Evolutionary conservation across 164 flowering plant species (phyloP).

Genomic region (Kalanchoe fedtschenkoi): DNA sequence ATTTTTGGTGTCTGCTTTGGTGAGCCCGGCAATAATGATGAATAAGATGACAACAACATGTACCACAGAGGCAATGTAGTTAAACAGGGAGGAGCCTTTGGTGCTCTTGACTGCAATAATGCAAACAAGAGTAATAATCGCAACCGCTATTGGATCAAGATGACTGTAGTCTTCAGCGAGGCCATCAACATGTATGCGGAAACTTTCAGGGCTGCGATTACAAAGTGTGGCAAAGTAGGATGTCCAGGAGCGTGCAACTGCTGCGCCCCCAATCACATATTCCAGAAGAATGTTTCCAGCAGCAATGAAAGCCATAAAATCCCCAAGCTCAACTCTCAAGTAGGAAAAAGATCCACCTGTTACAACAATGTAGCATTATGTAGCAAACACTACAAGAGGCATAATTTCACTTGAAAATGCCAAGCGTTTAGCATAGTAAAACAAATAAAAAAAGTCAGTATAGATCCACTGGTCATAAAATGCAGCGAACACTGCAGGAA

Average conservation of each 20-base stretch:
- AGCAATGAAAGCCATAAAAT: slow-evolving; percentile 54
- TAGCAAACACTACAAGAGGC: too few species aligned
- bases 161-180: slow-evolving; percentile 32
- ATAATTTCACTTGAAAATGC: too few species aligned
- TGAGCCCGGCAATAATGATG: slow-evolving; percentile 45
- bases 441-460: too few species aligned
- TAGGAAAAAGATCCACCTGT: slow-evolving; percentile 72
- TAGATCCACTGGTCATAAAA: too few species aligned
- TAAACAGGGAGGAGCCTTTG: slow-evolving; percentile 30
- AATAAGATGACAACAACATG: slow-evolving; percentile 38
- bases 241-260: slow-evolving; percentile 65
- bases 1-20: slow-evolving; percentile 34
- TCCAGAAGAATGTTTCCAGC: slow-evolving; percentile 64
- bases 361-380: too few species aligned
- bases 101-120: slow-evolving; percentile 43
- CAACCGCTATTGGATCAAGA: slow-evolving; percentile 54
- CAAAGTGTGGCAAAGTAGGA: slow-evolving; percentile 52
- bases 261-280: slow-evolving; percentile 48
- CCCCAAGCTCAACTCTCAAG: slow-evolving; percentile 61
- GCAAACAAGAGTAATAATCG: slow-evolving; percentile 21
- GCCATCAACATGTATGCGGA: slow-evolving; percentile 29
- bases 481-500: too few species aligned
- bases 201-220: slow-evolving; percentile 24
- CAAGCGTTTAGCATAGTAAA: not conserved
- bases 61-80: slow-evolving; percentile 46